Evolutionary conservation across 371 early-diverging fungal species (phyloP).

Genomic region (Nematocida major): DNA sequence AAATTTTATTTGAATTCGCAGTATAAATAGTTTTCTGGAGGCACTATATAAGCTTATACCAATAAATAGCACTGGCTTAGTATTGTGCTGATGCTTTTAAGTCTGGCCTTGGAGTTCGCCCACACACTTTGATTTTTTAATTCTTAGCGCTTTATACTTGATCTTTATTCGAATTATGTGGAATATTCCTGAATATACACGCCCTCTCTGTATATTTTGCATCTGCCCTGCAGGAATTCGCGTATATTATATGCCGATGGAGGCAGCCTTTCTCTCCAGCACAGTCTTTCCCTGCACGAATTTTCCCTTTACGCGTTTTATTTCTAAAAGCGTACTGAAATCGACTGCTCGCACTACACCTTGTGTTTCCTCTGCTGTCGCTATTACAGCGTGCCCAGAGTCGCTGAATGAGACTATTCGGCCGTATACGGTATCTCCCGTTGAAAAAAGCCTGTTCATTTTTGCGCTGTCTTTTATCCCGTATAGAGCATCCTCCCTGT

Average conservation of each 20-base stretch:
- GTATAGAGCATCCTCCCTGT: slow-evolving; percentile 40
- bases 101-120: too few species aligned
- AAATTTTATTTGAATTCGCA: too few species aligned
- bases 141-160: too few species aligned
- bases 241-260: not conserved
- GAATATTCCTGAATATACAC: not conserved
- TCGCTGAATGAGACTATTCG: slow-evolving; percentile 23
- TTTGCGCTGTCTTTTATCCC: slow-evolving; percentile 38
- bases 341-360: slow-evolving; percentile 40
- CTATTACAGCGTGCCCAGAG: slow-evolving; percentile 11
- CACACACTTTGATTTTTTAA: too few species aligned
- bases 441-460: slow-evolving; percentile 28
- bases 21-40: too few species aligned
- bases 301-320: not conserved
- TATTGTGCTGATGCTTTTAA: too few species aligned
- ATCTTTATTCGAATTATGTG: not conserved
- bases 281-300: slow-evolving; percentile 9
- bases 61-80: too few species aligned
- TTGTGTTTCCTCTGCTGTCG: slow-evolving; percentile 29
- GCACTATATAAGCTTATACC: too few species aligned
- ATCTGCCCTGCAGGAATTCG: not conserved
- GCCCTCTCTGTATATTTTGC: not conserved
- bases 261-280: slow-evolving; percentile 29
- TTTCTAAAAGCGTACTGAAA: slow-evolving; percentile 13
- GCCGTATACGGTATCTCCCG: slow-evolving; percentile 32